Percentiles rank a stretch among this genome's conserved stretches.
phyloP scores from a whole-genome alignment of 768 basidiomycete species.

The Pleurotus eryngii region DNA sequence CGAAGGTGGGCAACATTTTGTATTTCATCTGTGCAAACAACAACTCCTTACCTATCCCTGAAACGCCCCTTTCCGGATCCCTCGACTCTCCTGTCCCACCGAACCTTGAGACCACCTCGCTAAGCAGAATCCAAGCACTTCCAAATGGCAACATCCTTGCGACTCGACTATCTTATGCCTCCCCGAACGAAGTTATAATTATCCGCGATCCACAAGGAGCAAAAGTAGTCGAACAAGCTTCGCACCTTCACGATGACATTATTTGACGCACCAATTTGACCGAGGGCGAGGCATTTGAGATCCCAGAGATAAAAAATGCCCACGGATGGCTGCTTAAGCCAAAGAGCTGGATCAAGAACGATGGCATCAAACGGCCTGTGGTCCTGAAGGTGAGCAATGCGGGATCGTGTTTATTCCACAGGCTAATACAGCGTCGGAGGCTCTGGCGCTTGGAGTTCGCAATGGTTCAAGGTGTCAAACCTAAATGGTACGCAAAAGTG shows the following conservation, averaged over 20 bases:
- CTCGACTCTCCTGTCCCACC: not conserved
- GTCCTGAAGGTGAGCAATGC: not conserved
- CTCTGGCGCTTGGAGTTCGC: not conserved
- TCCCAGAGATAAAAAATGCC: not conserved
- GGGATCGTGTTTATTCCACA: not conserved
- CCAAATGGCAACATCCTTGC: not conserved
- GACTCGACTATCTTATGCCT: not conserved
- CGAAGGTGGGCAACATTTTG: not conserved
- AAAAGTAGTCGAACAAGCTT: not conserved
- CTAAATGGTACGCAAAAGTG: not conserved
- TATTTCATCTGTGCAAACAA: not conserved
- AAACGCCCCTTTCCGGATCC: not conserved
- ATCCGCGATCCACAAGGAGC: not conserved
- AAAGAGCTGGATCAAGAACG: not conserved
- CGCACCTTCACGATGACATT: not conserved
- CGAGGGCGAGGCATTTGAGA: not conserved
- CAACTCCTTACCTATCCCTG: not conserved
- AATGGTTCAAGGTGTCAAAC: not conserved
- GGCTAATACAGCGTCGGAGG: not conserved
- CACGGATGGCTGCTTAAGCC: conserved; percentile 2
- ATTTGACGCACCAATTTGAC: not conserved
- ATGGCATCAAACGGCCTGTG: not conserved
- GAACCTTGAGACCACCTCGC: not conserved
- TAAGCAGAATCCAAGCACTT: not conserved
- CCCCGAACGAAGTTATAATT: not conserved